A percentile compares a stretch with the other conserved stretches of the same genome.
phyloP scores from a whole-genome alignment of 202 grass and related monocot genomes.

The Digitaria exilis region DNA sequence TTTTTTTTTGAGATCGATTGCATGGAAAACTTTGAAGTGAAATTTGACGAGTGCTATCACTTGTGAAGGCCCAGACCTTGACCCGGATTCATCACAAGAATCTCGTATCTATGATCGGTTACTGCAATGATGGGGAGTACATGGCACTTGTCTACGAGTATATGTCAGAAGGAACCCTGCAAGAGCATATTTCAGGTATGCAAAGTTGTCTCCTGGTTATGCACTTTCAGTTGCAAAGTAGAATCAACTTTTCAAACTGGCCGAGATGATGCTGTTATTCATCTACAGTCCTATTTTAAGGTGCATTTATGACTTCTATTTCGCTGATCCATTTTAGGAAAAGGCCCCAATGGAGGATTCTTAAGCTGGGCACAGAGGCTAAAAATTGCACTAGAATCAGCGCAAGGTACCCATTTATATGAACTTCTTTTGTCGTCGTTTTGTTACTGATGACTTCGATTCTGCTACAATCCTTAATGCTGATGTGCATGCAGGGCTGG shows the following conservation, averaged over 20 bases:
- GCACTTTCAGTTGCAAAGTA: neutral
- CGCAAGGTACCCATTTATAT: slow-evolving; percentile 47
- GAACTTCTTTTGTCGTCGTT: neutral
- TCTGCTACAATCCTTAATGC: neutral
- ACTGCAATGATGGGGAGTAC: slow-evolving; percentile 52
- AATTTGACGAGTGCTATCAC: neutral
- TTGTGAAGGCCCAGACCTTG: slow-evolving; percentile 46
- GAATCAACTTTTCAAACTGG: neutral
- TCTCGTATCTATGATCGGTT: slow-evolving; percentile 59
- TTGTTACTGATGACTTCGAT: neutral
- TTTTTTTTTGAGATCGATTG: too few species aligned
- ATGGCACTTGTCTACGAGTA: slow-evolving; percentile 66
- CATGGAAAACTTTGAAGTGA: neutral
- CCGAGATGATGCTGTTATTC: neutral
- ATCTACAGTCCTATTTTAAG: neutral
- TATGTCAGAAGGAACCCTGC: slow-evolving; percentile 61
- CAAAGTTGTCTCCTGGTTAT: neutral
- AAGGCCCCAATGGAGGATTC: neutral
- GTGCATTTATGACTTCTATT: neutral
- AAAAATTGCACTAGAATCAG: slow-evolving; percentile 53
- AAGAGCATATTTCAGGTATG: slow-evolving; percentile 56
- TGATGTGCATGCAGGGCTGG: slow-evolving; percentile 34
- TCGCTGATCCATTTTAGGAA: slow-evolving; percentile 27
- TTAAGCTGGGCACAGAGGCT: slow-evolving; percentile 58
- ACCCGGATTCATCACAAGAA: slow-evolving; percentile 65